Base-by-base conservation (phyloP, 2,329 filamentous ascomycete species). In the Pseudopyrenochaeta lycopersici region DNA sequence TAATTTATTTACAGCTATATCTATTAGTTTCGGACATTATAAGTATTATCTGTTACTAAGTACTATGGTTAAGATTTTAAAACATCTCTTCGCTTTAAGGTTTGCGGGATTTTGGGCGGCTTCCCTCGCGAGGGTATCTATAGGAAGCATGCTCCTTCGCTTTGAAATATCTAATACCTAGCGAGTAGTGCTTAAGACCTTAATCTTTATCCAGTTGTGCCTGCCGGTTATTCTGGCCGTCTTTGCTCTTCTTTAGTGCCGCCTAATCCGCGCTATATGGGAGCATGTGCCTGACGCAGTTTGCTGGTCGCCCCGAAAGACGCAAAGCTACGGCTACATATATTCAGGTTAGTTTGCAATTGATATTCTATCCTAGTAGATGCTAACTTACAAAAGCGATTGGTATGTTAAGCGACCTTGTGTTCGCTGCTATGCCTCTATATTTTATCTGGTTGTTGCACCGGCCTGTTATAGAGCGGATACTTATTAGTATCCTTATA, bases 361-460 rank as follows among this genome's bases (percentile, higher is more conserved):
- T 27, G 23, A 27, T 27, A 27, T 27, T 9, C 23, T 27, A 27
- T 27, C 23, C 23, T 27, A 27, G 23, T 27, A 9, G 23, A 27
- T 27, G 23, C 23, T 27, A 27, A 27, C 23, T 27, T 27, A 27
- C 23, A 27, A 27, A 27, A 27, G 23, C 23, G 23, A 27, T 27
- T 27, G 23, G 23, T 9, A 27, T 15, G 12, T 11, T 4, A 17
- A 21, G 27, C 30, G 42, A 46, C 27, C 4, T 46, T 20, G 27
- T 46, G 27, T 46, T 46, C 42, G 30, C 42, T 18, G 21, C 17
- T 32, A 32, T 46, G 42, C 42, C 30, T 17, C 10, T 33, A 31
- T 32, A 31, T 46, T 21, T 46, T 14, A 32, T 46, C 42, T 46
- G 42, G 42, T 32, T 27, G 3, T 20, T 46, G 27, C 42, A 32